Evolutionary conservation across 1,284 basidiomycete genomes (phyloP), one percentile per base, ranked within the genome.

Genomic region (Golubevia sp.): DNA sequence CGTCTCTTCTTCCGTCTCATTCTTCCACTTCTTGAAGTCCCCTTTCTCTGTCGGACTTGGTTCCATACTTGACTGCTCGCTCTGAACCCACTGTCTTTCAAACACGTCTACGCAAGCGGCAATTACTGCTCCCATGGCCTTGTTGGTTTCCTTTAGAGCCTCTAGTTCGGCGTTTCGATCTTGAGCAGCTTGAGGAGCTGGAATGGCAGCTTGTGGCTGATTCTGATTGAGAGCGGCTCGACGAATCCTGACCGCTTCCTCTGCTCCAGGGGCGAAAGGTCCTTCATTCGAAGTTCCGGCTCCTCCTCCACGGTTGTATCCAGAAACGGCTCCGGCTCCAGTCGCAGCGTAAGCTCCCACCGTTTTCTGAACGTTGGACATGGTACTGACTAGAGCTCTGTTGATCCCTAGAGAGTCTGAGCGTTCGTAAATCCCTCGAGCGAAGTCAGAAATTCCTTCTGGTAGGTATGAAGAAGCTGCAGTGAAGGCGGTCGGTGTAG

Each of bases 341-440:
- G 5, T 34, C 6, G 50, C 50, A 27, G 60, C 54, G 24, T 62
- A 56, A 6, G 60, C 60, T 24, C 48, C 49, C 23, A 77, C 76
- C 0, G 67, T 71, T 15, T 61, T 62, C 3, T 73, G 72, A 18
- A 76, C 69, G 51, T 76, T 76, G 11, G 63, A 63, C 2, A 77
- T 59, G 2, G 74, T 67, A 50, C 59, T 71, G 26, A 64, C 67
- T 24, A 78, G 52, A 15, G 76, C 68, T 8, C 58, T 51, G 44
- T 70, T 64, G 55, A 68, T 48, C 6, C 68, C 62, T 1, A 64
- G 59, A 11, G 58, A 21, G n/a, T 61, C 59, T 3, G 66, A 63
- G 20, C 69, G 63, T 34, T 75, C 68, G 56, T 77, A 79, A 56
- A 76, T 64, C 49, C 73, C 73, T 44, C 69, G 67, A 26, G 76